Base-by-base conservation (phyloP, 768 basidiomycete genomes). In the Lactarius trivialis region DNA sequence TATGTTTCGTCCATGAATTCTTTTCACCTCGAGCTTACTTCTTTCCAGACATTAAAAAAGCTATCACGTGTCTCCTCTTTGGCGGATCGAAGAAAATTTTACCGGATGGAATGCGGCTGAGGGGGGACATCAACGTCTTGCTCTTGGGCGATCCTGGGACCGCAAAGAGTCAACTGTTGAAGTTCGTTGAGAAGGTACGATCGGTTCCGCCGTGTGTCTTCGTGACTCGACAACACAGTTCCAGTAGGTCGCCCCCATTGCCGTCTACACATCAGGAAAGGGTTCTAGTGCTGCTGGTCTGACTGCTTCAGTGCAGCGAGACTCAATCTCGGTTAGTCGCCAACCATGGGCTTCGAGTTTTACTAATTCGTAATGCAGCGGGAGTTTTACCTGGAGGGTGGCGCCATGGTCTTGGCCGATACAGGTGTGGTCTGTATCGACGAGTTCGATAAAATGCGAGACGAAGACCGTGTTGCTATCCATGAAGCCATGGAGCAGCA, bases 401-500 rank as follows among this genome's bases (percentile, higher is more conserved):
- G 97, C 26, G 97, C 97, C 1, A 98, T 99, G 97, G 97, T 99
- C 7, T 84, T 98, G 39, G 97, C 97, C 1, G 97, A 99, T 72
- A 91, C 91, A 14, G 97, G 97, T 32, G 95, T 99, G 15, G 97
- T 98, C 41, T 98, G 97, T 71, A 99, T 99, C 70, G 97, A 99
- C 69, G 97, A 99, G 73, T 99, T 99, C 69, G 97, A 99, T 76
- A 99, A 99, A 78, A 99, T 99, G 97, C 81, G 96, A 41, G 97
- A 99, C 68, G 96, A 98, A 74, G 97, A 99, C 73, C 86, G 97
- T 59, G 97, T 98, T 5, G 97, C 97, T 0, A 98, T 98, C 63
- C 97, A 98, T 74, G 97, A 98, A 76, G 97, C 96, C 15, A 99
- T 99, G 97, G 97, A 99, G 70, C 97, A 99, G 71, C 96, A 98